A percentile compares a stretch with the other conserved stretches of the same genome.
Evolutionary conservation across 495 filamentous ascomycete genomes (phyloP).

Genomic region (Pseudoneurospora amorphoporcata): DNA sequence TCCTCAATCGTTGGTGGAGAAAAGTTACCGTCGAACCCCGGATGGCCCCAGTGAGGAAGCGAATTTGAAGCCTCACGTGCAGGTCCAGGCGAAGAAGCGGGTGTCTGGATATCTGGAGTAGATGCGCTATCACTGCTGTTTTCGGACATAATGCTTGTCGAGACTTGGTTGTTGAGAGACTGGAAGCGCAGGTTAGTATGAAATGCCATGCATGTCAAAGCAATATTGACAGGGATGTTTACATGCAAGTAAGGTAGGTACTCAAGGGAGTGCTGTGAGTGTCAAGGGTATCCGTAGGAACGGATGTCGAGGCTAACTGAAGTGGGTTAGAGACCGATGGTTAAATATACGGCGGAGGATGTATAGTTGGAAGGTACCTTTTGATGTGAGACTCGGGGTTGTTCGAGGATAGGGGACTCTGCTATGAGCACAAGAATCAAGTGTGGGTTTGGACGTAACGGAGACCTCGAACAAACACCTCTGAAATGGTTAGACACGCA

Average conservation of each 20-base stretch:
- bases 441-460: background rate
- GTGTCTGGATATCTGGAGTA: too few relatives aligned
- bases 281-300: background rate
- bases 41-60: too few relatives aligned
- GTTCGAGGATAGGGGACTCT: background rate
- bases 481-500: background rate
- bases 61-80: too few relatives aligned
- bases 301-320: background rate
- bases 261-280: background rate
- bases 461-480: background rate
- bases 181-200: too few relatives aligned
- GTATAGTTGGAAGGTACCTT: too few relatives aligned
- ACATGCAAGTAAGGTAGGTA: background rate
- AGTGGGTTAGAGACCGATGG: background rate
- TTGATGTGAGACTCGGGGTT: too few relatives aligned
- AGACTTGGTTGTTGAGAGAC: too few relatives aligned
- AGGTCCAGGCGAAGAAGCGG: too few relatives aligned
- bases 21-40: too few relatives aligned
- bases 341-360: background rate
- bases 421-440: background rate
- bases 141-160: too few relatives aligned
- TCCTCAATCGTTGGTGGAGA: too few relatives aligned
- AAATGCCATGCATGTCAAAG: background rate
- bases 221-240: background rate
- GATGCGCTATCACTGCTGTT: too few relatives aligned